phyloP scores from a whole-genome alignment of 129 eudicot genomes.

The Escallonia rubra region DNA sequence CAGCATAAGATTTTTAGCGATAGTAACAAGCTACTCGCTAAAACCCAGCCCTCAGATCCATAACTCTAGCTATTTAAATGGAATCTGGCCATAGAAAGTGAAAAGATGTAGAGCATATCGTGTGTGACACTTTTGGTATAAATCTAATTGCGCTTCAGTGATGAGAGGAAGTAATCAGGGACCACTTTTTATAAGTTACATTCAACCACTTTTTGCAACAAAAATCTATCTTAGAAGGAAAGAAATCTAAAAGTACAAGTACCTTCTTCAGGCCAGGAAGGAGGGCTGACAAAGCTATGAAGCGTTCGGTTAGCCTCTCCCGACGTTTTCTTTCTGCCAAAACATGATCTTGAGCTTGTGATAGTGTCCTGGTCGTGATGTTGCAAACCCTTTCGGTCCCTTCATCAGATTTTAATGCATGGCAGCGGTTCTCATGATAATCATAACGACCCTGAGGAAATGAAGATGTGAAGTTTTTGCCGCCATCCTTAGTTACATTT shows the following conservation, averaged over 20 bases:
- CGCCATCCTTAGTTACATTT: too few species aligned
- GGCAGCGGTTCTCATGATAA: too few species aligned
- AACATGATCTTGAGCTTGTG: constrained; percentile 61
- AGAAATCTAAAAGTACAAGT: not conserved
- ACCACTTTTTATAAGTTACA: not conserved
- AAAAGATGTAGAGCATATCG: not conserved
- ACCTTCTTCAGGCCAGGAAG: constrained; percentile 70
- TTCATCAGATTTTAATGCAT: too few species aligned
- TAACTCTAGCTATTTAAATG: not conserved
- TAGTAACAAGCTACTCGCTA: not conserved
- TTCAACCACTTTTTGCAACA: not conserved
- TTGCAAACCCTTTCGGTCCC: not conserved
- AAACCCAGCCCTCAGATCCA: not conserved
- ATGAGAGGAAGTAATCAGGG: not conserved
- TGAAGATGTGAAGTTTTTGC: not conserved
- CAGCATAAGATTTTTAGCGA: too few species aligned
- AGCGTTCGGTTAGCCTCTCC: constrained; percentile 51
- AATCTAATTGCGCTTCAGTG: not conserved
- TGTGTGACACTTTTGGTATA: not conserved
- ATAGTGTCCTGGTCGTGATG: constrained; percentile 12
- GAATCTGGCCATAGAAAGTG: not conserved
- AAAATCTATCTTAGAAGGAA: not conserved
- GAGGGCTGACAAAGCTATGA: constrained; percentile 51
- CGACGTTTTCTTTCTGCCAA: constrained; percentile 71
- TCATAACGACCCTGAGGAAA: not conserved